A percentile compares a stretch with the other conserved stretches of the same genome.
These are phyloP conservation scores for Arabidopsis lyrata DNA, from an alignment of 441 rosid species.

Conservation along the genomic window DNA sequence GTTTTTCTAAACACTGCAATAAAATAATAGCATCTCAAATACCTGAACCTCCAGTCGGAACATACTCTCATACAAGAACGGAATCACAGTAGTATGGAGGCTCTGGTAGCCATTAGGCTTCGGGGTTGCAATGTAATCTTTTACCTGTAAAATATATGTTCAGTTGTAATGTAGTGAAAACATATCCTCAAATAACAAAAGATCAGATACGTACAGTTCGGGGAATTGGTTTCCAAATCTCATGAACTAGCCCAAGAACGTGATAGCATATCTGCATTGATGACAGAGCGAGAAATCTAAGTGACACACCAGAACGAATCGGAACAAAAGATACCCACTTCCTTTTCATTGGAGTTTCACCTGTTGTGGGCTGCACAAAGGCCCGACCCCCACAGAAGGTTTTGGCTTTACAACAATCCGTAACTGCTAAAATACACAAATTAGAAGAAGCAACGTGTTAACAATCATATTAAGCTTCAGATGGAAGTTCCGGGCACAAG, in stretches of 20 bases:
- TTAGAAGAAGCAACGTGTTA: constrained; percentile 39
- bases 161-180: constrained; percentile 23
- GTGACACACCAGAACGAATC: constrained; percentile 31
- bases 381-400: constrained; percentile 73
- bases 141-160: constrained; percentile 62
- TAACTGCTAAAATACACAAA: constrained; percentile 64
- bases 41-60: constrained; percentile 98
- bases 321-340: constrained; percentile 32
- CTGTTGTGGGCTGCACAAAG: constrained; percentile 93
- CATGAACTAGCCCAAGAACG: constrained; percentile 94
- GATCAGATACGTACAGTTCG: constrained; percentile 69
- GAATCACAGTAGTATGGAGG: constrained; percentile 95
- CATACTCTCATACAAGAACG: constrained; percentile 98
- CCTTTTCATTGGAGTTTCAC: constrained; percentile 52
- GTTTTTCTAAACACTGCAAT: constrained; percentile 11
- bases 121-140: constrained; percentile 99
- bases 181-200: constrained; percentile 24
- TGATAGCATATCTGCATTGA: constrained; percentile 93
- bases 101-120: constrained; percentile 99
- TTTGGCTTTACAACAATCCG: constrained; percentile 92
- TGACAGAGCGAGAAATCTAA: constrained; percentile 39
- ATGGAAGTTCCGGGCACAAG: constrained; percentile 15
- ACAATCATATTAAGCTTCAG: constrained; percentile 32
- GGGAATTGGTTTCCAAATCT: constrained; percentile 97
- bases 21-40: constrained; percentile 32